Base-by-base conservation (phyloP, 2,329 filamentous ascomycete genomes). In the Penicillium digitatum region DNA sequence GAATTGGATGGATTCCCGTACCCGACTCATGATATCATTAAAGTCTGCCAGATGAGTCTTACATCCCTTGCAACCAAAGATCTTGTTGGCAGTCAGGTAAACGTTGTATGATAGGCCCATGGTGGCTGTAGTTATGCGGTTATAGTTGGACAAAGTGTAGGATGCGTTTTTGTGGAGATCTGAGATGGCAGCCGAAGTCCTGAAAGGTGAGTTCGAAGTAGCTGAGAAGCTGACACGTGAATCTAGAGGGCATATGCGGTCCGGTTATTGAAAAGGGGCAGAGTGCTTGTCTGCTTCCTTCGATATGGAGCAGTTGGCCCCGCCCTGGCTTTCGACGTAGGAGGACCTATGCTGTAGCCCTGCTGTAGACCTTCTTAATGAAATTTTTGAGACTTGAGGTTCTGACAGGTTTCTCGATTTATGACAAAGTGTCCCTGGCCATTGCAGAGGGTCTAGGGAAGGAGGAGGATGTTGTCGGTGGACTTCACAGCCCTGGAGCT, bases 1-100 rank as follows among this genome's bases (percentile, higher is more conserved):
- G 35, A 20, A 34, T 18, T 22, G 6, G 14, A 12, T 11, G 27
- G 27, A 43, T 44, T 18, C 7, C 32, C 39, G 76, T 78, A 97
- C 93, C 68, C 91, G 82, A 69, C 90, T 96, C 62, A 97, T 91
- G 63, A 99, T 96, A 69, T 96, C 91, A 66, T 97, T 91, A 66
- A 95, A 90, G 72, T 96, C 94, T 31, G 92, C 88, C 18, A 99
- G 84, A 71, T 99, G 94, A 8, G 94, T 90, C 75, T 96, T 96
- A 85, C 94, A 99, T 68, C 83, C 83, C 79, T 93, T 93, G 83
- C 89, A 96, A 62, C 90, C 91, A 74, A 94, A 95, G 71, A 96
- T 93, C 76, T 89, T 89, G 75, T 81, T 84, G 70, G 88, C 88
- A 74, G 86, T 89, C 62, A 96, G 86, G 74, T 96, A 96, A 58